Base-by-base conservation (phyloP, 352 stramenopile genomes). In the Thalassiosira mediterranea region DNA sequence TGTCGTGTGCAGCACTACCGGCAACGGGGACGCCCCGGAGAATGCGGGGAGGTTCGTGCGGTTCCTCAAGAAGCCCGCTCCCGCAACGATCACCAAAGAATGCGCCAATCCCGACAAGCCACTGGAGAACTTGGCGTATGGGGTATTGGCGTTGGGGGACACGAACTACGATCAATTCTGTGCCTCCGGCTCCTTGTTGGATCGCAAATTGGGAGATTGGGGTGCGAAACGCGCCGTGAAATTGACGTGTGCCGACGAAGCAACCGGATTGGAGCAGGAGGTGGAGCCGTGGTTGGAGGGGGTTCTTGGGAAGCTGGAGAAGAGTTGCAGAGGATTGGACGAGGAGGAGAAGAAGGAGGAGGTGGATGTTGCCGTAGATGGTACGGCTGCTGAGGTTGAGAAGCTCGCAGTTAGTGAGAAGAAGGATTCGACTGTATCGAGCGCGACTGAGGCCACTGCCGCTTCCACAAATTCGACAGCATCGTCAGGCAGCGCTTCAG, bases 101-200 rank as follows among this genome's bases (percentile, higher is more conserved):
- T 53, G 1, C 17, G 2, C 23, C 37, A 21, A 48, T 31, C 25
- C 28, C n/a, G 11, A 26, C 32, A 38, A 17, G 17, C 68, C 84
- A 47, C 89, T 98, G 28, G 54, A 72, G 49, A 90, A 93, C 34
- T 70, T 97, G 0, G 61, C 67, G 4, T 98, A 92, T 82, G 90
- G 89, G 21, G 94, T 98, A 23, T 88, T 98, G 3, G 96, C 79
- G 4, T 84, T 98, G 3, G 96, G 96, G 23, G 96, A 98, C 81
- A 98, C 95, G 40, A 98, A 98, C 85, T 98, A 98, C 77, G 95
- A 98, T 88, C 92, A 97, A 78, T 98, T 98, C 64, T 98, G 95
- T 80, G 94, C 95, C 49, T 93, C 93, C 69, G 95, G 92, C 21
- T 97, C 96, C 64, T 80, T 89, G 29, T 90, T 98, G 25, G 93